Conservation (phyloP, 2,329 filamentous ascomycete genomes). For the Intubia oerlemansii region DNA sequence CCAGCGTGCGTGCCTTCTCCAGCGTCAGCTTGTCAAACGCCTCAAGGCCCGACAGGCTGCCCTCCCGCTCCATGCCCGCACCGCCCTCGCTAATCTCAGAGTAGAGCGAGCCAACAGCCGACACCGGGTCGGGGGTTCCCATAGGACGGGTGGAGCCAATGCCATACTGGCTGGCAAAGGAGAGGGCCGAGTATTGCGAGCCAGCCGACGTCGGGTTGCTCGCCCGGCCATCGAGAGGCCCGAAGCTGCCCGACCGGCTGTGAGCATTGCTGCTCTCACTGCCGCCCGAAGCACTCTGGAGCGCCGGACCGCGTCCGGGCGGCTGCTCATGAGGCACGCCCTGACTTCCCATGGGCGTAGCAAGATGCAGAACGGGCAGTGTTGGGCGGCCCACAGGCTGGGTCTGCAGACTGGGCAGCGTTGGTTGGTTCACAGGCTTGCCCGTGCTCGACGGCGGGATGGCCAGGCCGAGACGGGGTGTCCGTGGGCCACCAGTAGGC, state of each 20-base stretch:
- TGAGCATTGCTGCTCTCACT: constrained; percentile 64
- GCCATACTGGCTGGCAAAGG: constrained; percentile 53
- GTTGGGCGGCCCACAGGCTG: constrained; percentile 27
- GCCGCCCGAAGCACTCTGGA: constrained; percentile 48
- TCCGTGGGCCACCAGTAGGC: constrained; percentile 35
- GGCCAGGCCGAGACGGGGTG: constrained; percentile 66
- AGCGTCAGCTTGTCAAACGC: constrained; percentile 62
- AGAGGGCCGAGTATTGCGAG: constrained; percentile 68
- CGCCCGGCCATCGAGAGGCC: constrained; percentile 48
- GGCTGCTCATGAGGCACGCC: constrained; percentile 48
- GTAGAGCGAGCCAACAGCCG: constrained; percentile 68
- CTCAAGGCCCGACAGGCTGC: constrained; percentile 56
- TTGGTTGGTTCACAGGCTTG: constrained; percentile 46
- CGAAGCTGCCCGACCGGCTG: constrained; percentile 70
- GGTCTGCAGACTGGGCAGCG: too few relatives aligned
- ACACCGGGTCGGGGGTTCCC: constrained; percentile 64
- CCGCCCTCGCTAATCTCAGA: constrained; percentile 62
- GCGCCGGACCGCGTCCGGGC: constrained; percentile 30
- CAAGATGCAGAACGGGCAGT: constrained; percentile 63
- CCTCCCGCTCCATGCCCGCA: constrained; percentile 60
- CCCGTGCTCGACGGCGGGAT: constrained; percentile 75
- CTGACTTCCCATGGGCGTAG: constrained; percentile 71
- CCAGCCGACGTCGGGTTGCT: constrained; percentile 73
- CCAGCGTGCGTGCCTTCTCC: constrained; percentile 63
- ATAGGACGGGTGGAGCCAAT: constrained; percentile 44